Conservation (phyloP, 495 filamentous ascomycete species). For the Hypoxylon crocopeplum region DNA sequence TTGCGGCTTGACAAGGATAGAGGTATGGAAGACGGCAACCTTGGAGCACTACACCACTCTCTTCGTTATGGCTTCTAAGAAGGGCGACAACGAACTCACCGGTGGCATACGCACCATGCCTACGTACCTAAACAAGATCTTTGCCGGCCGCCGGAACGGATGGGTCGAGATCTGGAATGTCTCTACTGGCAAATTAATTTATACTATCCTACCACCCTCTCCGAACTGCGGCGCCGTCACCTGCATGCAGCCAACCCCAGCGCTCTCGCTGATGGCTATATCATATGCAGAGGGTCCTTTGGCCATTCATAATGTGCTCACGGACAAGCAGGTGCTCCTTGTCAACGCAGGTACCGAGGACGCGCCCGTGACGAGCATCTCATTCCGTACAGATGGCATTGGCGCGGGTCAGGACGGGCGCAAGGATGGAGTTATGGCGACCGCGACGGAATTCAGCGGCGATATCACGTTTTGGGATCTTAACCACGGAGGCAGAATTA, state of each 20-base stretch:
- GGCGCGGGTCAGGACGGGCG: constrained; percentile 89
- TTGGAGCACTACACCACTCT: constrained; percentile 91
- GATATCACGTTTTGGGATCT: constrained; percentile 97
- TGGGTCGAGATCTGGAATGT: constrained; percentile 97
- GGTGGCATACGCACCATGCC: constrained; percentile 82
- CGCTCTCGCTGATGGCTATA: constrained; percentile 84
- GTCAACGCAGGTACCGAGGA: constrained; percentile 66
- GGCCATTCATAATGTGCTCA: constrained; percentile 79
- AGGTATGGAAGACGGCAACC: constrained; percentile 86
- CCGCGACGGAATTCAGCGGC: constrained; percentile 70
- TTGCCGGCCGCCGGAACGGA: constrained; percentile 86
- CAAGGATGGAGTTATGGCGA: constrained; percentile 85
- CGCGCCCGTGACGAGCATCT: constrained; percentile 75
- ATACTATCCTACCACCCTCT: constrained; percentile 77
- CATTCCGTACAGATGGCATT: constrained; percentile 89
- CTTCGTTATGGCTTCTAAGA: constrained; percentile 53
- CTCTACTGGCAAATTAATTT: constrained; percentile 84
- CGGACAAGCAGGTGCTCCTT: constrained; percentile 71
- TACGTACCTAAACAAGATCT: constrained; percentile 94
- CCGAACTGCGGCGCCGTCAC: constrained; percentile 75
- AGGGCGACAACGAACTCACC: constrained; percentile 66
- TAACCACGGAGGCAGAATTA: constrained; percentile 81
- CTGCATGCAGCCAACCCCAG: constrained; percentile 81
- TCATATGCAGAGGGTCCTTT: constrained; percentile 81
- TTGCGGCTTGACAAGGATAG: constrained; percentile 74